Conservation (phyloP, 371 early-diverging fungal species). For the Synchytrium microbalum region DNA sequence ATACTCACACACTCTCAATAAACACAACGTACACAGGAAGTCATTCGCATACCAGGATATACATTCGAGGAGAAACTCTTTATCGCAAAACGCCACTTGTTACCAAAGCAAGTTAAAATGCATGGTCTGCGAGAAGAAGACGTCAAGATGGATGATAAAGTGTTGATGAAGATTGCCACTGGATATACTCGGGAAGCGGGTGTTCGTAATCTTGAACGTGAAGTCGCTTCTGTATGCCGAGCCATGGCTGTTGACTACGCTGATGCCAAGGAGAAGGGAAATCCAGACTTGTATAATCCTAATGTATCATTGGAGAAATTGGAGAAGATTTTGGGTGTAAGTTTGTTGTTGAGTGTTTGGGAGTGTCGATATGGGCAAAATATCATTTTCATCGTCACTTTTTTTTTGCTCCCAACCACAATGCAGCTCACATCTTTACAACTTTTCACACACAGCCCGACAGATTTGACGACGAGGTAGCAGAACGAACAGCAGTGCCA, state of each 20-base stretch:
- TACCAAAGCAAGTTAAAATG: slow-evolving; percentile 60
- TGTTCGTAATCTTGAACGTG: slow-evolving; percentile 69
- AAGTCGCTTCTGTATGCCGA: slow-evolving; percentile 67
- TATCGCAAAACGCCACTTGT: slow-evolving; percentile 37
- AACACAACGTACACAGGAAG: too few species aligned
- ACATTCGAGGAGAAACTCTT: slow-evolving; percentile 71
- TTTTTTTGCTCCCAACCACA: not conserved
- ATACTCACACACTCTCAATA: too few species aligned
- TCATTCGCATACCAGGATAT: slow-evolving; percentile 74
- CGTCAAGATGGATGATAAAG: slow-evolving; percentile 47
- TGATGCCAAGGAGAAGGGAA: slow-evolving; percentile 23
- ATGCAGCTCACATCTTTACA: not conserved
- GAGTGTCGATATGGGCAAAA: not conserved
- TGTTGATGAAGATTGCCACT: slow-evolving; percentile 53
- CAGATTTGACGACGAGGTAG: slow-evolving; percentile 54
- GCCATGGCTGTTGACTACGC: slow-evolving; percentile 60
- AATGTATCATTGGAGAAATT: slow-evolving; percentile 27
- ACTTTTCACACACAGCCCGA: slow-evolving; percentile 29
- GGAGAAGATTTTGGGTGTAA: slow-evolving; percentile 57
- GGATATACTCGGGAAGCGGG: slow-evolving; percentile 84
- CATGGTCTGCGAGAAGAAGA: slow-evolving; percentile 52
- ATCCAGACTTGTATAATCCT: slow-evolving; percentile 16
- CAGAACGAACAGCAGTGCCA: slow-evolving; percentile 48
- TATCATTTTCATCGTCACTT: not conserved
- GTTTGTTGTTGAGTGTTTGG: slow-evolving; percentile 4